Conservation (phyloP, 345 rosid genomes). For the Diplotaxis tenuifolia region DNA sequence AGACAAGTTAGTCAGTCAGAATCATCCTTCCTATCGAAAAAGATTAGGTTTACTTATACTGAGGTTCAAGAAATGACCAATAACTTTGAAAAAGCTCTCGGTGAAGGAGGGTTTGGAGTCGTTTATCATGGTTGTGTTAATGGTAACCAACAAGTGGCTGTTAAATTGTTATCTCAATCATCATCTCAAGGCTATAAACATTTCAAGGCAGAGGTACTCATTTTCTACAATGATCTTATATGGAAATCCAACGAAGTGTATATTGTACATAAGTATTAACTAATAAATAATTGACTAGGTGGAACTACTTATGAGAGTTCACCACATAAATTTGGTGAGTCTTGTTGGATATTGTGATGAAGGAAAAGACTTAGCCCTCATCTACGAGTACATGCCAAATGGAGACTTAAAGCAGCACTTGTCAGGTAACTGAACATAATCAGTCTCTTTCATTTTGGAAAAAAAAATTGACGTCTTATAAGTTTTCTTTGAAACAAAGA, state of each 20-base stretch:
- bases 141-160: neutral
- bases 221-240: no score
- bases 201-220: neutral
- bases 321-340: constrained; percentile 37
- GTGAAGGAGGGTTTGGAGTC: neutral
- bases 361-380: constrained; percentile 26
- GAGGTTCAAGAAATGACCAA: neutral
- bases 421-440: constrained; percentile 27
- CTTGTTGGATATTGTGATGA: constrained; percentile 43
- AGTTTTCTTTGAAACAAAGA: neutral
- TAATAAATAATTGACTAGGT: neutral
- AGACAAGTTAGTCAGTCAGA: neutral
- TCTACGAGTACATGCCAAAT: constrained; percentile 41
- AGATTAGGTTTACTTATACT: neutral
- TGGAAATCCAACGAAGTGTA: no score
- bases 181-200: neutral
- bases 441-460: constrained; percentile 16
- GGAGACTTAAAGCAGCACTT: constrained; percentile 23
- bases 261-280: no score
- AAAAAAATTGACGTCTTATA: neutral
- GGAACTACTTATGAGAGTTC: constrained; percentile 39
- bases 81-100: neutral
- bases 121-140: neutral
- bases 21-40: neutral
- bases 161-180: neutral